Base-by-base conservation (phyloP, 139 green algal genomes). In the Nannochloris sp. region DNA sequence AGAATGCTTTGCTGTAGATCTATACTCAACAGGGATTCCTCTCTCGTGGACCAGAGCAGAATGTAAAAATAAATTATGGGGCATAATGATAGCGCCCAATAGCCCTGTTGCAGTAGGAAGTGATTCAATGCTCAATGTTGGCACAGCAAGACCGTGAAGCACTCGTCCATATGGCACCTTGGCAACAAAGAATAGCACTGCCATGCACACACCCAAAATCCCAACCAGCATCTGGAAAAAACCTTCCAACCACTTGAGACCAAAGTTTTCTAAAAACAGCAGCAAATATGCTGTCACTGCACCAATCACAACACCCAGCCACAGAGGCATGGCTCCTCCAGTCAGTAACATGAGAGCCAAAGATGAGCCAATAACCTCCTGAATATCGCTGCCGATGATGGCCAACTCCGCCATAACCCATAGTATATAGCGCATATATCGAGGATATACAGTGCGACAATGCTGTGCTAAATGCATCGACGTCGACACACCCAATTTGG, bases 361-460 rank as follows among this genome's bases (percentile, higher is more conserved):
- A 19, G 88, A 82, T 16, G 70, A 81, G 18, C 87, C 87, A 18
- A 92, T 86, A 3, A 92, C 85, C 64, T 92, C 64, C 34, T 76
- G 69, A 11, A 92, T 76, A 74, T 94, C 88, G 5, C 60, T 77
- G n/a, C 88, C 88, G 9, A 95, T 89, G 72, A 95, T 91, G 4
- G 88, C 88, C 5, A 94, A 64, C 75, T 95, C 87, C 0, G 79
- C 81, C 81, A 94, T 90, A 25, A 91, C 16, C 88, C 88, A 95
- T 44, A 95, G 73, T 16, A 76, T 21, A 21, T 75, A 66, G 18
- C 78, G 65, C 19, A 75, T 62, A 2, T 60, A 19, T 9, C 23
- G 34, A 0, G 73, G 72, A 48, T 83, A 85, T 49, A 66, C 50
- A 48, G 75, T 57, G 46, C 77, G 69, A 43, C 65, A 72, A 43